Percentiles rank a stretch among this genome's conserved stretches.
phyloP scores from a whole-genome alignment of 139 green algal genomes.

The Volvox reticuliferus region DNA sequence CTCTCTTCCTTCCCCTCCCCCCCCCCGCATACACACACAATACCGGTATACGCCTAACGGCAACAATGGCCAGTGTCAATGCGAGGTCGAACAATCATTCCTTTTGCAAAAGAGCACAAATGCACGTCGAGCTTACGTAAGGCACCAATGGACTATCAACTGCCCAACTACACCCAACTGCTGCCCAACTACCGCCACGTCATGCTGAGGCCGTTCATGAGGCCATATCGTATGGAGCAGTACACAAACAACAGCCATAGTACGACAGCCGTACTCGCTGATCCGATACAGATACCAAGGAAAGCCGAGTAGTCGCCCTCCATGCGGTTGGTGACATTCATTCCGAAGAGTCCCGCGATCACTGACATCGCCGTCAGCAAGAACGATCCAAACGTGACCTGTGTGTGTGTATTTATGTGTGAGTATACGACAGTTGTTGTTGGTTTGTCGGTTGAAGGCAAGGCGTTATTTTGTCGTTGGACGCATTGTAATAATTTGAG shows the following conservation, averaged over 20 bases:
- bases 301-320: conserved; percentile 36
- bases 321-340: conserved; percentile 81
- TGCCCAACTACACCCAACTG: background rate
- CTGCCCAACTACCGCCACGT: conserved; percentile 7
- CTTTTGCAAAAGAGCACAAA: too few relatives aligned
- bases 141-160: too few relatives aligned
- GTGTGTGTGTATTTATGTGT: background rate
- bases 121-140: too few relatives aligned
- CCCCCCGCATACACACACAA: too few relatives aligned
- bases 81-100: too few relatives aligned
- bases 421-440: background rate
- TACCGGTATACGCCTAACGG: too few relatives aligned
- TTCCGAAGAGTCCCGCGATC: conserved; percentile 86
- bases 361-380: conserved; percentile 73
- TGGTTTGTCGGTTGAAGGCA: too few relatives aligned
- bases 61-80: too few relatives aligned
- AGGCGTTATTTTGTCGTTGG: too few relatives aligned
- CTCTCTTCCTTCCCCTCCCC: too few relatives aligned
- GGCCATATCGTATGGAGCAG: background rate
- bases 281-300: conserved; percentile 37
- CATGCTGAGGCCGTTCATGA: conserved; percentile 46
- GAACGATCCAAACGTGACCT: conserved; percentile 77
- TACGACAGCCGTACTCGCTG: background rate
- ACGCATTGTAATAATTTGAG: background rate
- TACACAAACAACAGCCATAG: conserved; percentile 46